Percentiles rank a stretch among this genome's conserved stretches.
Conservation (phyloP, 23 red algal species). For the Gracilaria domingensis region DNA sequence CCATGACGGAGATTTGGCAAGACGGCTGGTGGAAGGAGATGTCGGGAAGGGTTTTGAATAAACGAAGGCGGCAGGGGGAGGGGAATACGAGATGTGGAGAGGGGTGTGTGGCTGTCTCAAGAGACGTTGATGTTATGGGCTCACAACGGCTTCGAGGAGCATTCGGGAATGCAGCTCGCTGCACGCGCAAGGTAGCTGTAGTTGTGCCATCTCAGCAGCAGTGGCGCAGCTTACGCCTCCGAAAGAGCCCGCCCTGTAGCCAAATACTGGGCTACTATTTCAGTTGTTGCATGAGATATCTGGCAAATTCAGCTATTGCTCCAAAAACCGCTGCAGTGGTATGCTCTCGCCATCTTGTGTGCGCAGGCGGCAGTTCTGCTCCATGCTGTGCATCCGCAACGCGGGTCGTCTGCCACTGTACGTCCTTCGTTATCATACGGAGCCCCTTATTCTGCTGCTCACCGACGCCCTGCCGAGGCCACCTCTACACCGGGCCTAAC, state of each 20-base stretch:
- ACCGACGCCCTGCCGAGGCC: too few relatives aligned
- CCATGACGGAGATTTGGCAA: slow-evolving; percentile 2
- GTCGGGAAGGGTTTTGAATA: background rate
- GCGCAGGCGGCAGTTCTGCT: too few relatives aligned
- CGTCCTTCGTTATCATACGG: too few relatives aligned
- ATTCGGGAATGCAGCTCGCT: slow-evolving; percentile 10
- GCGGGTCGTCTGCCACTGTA: too few relatives aligned
- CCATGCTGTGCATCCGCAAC: too few relatives aligned
- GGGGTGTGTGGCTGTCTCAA: background rate
- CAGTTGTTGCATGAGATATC: too few relatives aligned
- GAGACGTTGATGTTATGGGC: background rate
- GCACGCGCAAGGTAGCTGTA: background rate
- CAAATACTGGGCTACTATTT: too few relatives aligned
- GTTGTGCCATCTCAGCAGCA: background rate
- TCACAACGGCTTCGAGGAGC: background rate
- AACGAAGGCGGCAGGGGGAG: background rate
- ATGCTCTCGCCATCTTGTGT: too few relatives aligned
- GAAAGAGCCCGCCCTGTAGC: background rate
- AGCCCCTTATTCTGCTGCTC: too few relatives aligned
- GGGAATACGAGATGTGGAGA: background rate
- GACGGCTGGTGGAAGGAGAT: background rate
- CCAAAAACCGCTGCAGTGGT: too few relatives aligned
- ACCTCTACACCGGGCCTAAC: too few relatives aligned
- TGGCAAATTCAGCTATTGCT: too few relatives aligned
- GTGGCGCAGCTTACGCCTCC: background rate